Evolutionary conservation across 78 protist genomes (phyloP).

Genomic region (Dictyostelium brefeldianum): DNA sequence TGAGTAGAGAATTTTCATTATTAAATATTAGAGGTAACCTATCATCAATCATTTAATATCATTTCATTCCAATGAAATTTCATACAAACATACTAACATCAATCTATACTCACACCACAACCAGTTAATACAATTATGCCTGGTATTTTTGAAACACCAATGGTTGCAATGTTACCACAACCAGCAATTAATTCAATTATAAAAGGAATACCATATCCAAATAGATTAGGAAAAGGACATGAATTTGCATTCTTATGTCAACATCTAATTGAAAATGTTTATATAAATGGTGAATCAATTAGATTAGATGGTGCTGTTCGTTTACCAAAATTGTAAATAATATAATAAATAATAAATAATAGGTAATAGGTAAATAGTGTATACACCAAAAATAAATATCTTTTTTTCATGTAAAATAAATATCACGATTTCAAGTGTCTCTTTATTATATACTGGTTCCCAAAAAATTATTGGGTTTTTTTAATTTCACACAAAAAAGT

Average conservation of each 20-base stretch:
- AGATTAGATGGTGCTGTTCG: conserved; percentile 92
- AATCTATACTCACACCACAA: no score
- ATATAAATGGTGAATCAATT: conserved; percentile 90
- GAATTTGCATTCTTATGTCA: conserved; percentile 85
- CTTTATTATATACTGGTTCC: no score
- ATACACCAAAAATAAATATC: neutral
- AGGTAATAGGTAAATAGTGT: no score
- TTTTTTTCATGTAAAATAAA: neutral
- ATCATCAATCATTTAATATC: no score
- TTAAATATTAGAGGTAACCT: conserved; percentile 79
- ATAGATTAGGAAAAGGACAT: conserved; percentile 84
- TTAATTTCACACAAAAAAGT: no score
- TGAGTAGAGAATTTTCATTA: conserved; percentile 87
- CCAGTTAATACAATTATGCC: conserved; percentile 91
- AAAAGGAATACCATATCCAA: conserved; percentile 80
- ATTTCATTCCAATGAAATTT: no score
- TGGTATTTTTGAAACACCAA: conserved; percentile 88
- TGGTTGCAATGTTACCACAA: conserved; percentile 78
- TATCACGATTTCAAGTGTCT: no score
- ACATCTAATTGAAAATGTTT: conserved; percentile 81
- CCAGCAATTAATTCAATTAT: conserved; percentile 41
- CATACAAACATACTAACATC: no score
- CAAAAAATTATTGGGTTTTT: no score
- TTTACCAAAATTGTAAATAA: conserved; percentile 35
- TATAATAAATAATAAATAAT: neutral